Conservation (phyloP, 2,329 filamentous ascomycete species). For the Fusarium sp. region DNA sequence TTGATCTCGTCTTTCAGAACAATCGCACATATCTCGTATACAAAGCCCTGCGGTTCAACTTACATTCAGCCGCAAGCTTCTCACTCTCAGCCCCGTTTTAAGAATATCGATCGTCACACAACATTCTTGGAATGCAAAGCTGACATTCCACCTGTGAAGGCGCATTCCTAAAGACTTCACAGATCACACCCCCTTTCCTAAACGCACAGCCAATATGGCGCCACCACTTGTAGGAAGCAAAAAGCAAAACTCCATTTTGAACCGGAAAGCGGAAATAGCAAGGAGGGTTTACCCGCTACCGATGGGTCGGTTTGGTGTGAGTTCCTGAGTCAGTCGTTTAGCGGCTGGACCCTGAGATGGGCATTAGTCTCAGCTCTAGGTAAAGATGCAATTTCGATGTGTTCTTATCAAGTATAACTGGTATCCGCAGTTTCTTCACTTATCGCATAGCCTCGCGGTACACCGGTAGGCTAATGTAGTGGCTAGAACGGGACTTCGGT, state of each 20-base stretch:
- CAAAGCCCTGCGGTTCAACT: neutral
- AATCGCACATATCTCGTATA: conserved; percentile 8
- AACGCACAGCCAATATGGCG: conserved; percentile 15
- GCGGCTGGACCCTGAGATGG: neutral
- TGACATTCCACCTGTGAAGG: conserved; percentile 1
- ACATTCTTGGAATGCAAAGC: neutral
- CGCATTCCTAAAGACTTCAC: neutral
- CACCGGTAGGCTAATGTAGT: neutral
- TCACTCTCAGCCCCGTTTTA: conserved; percentile 28
- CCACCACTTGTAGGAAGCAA: neutral
- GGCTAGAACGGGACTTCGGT: neutral
- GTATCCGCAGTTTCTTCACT: neutral
- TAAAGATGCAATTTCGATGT: neutral
- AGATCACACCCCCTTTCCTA: conserved; percentile 6
- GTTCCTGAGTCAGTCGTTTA: neutral
- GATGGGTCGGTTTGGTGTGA: neutral
- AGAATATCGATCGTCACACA: conserved; percentile 7
- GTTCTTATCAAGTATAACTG: neutral
- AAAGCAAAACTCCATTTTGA: conserved; percentile 15
- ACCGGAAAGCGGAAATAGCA: neutral
- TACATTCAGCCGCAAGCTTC: conserved; percentile 2
- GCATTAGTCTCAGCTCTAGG: conserved; percentile 1
- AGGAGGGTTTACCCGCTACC: neutral
- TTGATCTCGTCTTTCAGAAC: conserved; percentile 7
- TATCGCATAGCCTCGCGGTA: neutral